Percentiles rank a stretch among this genome's conserved stretches.
Evolutionary conservation across 139 green algal species (phyloP).

Genomic region (Pedinophyceae sp.): DNA sequence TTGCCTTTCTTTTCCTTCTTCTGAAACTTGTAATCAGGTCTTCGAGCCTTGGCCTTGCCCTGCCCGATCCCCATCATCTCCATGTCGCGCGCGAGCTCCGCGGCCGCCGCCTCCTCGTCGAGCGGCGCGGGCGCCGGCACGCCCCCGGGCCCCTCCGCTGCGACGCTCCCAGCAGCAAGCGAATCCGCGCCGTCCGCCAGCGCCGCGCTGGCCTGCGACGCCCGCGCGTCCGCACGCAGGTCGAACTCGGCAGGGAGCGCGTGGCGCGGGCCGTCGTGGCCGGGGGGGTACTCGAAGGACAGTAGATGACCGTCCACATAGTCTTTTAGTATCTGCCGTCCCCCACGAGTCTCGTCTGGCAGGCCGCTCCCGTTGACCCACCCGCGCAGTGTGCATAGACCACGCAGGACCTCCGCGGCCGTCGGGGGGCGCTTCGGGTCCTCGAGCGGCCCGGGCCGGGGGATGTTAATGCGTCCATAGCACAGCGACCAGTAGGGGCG

Average conservation of each 20-base stretch:
- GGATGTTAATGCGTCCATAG: neutral
- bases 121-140: neutral
- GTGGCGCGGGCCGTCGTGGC: neutral
- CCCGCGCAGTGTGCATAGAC: conserved; percentile 37
- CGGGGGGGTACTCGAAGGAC: conserved; percentile 59
- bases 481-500: conserved; percentile 10
- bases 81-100: conserved; percentile 3
- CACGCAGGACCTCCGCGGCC: conserved; percentile 40
- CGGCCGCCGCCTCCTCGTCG: neutral
- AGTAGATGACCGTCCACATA: conserved; percentile 79
- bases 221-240: neutral
- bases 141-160: neutral
- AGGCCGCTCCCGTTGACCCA: conserved; percentile 54
- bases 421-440: conserved; percentile 17
- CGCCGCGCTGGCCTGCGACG: neutral
- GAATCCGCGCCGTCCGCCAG: neutral
- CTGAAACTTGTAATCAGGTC: conserved; percentile 13
- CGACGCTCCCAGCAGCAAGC: neutral
- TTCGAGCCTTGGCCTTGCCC: neutral
- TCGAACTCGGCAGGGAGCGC: neutral
- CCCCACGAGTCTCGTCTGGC: conserved; percentile 69
- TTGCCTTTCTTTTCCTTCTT: conserved; percentile 5
- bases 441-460: conserved; percentile 19
- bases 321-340: conserved; percentile 70
- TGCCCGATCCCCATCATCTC: neutral